Evolutionary conservation across 179 eudicot species (phyloP).

Genomic region (Spinacia oleracea): DNA sequence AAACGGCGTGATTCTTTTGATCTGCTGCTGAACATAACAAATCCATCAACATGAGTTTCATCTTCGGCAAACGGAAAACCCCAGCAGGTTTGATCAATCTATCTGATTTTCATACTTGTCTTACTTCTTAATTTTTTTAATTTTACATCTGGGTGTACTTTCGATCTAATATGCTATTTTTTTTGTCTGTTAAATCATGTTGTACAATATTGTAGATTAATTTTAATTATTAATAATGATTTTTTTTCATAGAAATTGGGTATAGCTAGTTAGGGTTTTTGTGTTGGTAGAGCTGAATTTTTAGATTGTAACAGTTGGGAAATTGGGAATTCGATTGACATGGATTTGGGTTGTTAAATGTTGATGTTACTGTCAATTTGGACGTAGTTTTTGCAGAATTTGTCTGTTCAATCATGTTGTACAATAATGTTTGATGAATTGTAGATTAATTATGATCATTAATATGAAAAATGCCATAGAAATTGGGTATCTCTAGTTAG

Average conservation of each 20-base stretch:
- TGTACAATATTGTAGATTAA: background rate
- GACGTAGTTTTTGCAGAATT: background rate
- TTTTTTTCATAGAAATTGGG: background rate
- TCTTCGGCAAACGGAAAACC: slow-evolving; percentile 38
- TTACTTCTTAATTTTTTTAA: background rate
- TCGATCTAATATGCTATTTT: background rate
- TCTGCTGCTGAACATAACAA: background rate
- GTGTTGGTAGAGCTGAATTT: background rate
- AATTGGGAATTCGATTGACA: background rate
- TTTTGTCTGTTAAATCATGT: background rate
- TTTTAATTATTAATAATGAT: background rate
- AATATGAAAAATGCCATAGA: background rate
- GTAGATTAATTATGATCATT: background rate
- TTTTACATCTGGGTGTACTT: background rate
- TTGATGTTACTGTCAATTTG: slow-evolving; percentile 2
- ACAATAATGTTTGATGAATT: background rate
- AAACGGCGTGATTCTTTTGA: too few species aligned
- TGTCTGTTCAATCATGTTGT: background rate
- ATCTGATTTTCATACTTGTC: background rate
- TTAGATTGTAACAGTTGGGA: background rate
- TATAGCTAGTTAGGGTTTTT: background rate
- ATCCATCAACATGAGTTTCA: slow-evolving; percentile 32
- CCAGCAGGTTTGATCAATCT: slow-evolving; percentile 30
- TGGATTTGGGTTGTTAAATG: background rate
- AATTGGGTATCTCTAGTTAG: background rate